Evolutionary conservation across 208 protist species (phyloP).

Genomic region (Trichomonas vaginalis): DNA sequence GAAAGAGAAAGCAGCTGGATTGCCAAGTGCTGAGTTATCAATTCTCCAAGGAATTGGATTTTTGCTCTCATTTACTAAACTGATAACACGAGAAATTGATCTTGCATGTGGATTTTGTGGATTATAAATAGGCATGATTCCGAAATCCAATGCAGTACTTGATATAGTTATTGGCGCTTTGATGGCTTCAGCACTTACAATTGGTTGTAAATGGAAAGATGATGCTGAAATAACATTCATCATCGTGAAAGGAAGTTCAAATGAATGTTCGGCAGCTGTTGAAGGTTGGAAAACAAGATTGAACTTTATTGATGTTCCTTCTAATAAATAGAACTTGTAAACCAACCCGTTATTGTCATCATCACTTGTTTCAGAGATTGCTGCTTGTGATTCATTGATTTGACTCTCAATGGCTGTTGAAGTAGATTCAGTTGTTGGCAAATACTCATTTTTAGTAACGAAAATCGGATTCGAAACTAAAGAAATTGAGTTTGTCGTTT

Average conservation of each 20-base stretch:
- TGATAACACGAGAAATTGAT: background rate
- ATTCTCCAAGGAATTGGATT: background rate
- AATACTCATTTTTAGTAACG: background rate
- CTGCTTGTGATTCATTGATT: background rate
- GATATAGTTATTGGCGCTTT: background rate
- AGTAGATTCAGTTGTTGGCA: background rate
- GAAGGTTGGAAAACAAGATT: background rate
- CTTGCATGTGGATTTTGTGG: background rate
- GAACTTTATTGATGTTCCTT: background rate
- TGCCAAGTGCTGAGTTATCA: background rate
- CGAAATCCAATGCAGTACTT: background rate
- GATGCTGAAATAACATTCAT: background rate
- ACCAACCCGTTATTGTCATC: background rate
- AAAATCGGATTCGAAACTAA: background rate
- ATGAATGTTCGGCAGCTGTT: background rate
- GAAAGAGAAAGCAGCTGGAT: background rate
- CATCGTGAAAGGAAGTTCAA: background rate
- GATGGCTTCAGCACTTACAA: background rate
- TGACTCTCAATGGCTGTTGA: background rate
- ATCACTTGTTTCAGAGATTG: background rate
- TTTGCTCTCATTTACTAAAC: background rate
- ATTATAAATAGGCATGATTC: background rate
- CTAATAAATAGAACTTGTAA: background rate
- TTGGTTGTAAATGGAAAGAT: slow-evolving; percentile 1
- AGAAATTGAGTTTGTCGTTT: background rate